Evolutionary conservation across 257 asterid species (phyloP), one percentile per base, ranked within the genome.

Genomic region (Solanum etuberosum): DNA sequence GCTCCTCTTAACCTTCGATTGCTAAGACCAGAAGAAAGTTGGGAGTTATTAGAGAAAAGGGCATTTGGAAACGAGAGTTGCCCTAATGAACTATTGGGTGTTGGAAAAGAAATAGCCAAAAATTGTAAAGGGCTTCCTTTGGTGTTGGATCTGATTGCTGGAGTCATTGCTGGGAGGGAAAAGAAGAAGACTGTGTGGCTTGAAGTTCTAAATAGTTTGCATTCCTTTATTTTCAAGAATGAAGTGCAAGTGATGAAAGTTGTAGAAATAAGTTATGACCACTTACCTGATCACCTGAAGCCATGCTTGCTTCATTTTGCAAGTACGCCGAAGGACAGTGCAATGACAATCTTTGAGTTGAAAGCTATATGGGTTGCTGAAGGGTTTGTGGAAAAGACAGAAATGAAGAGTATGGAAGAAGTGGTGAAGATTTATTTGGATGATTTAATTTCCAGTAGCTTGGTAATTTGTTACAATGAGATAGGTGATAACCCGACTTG

Each of bases 231-330:
- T 21, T 74, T 76, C 0, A 10, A 76, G 1, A 84, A 29, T 4
- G 35, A 35, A 38, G 73, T 54, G 51, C 35, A 83, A 29, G 67
- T 86, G 59, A 16, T 73, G 87, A 65, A 43, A n/a, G 67, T 85
- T 37, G 15, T 89, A 68, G 87, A 86, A 40, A 59, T 90, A 32
- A 90, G 91, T 76, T 88, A 88, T 83, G 51, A 86, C 65, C 84
- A 90, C 23, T 87, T 91, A 14, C 90, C 86, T 0, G 18, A 43
- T 18, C 86, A 27, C 11, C 20, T 89, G 4, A 89, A 86, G 86
- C 87, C 84, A 4, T 90, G 91, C 63, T 90, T 91, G 5, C 87
- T 91, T 11, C n/a, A 89, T 4, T 68, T 90, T 43, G 87, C 85
- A 72, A 73, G 78, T 6, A 51, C 3, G 37, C 38, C 18, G 2